phyloP scores from a whole-genome alignment of 257 asterid species.

The Salvia splendens region DNA sequence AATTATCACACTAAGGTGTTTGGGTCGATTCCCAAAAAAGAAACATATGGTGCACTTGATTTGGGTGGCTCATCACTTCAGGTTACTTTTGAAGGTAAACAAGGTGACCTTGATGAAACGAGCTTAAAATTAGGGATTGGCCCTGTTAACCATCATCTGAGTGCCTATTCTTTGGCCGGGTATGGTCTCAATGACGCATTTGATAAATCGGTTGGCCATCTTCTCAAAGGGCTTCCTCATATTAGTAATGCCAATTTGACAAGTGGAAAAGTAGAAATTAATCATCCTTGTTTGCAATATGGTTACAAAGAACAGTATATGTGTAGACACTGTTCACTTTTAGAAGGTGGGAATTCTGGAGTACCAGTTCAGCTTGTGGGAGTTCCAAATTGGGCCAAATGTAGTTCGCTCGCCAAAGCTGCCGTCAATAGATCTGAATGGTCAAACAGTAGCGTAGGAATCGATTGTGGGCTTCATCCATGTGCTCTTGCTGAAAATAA shows the following conservation, averaged over 20 bases:
- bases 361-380: conserved; percentile 65
- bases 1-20: conserved; percentile 75
- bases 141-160: conserved; percentile 69
- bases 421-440: conserved; percentile 85
- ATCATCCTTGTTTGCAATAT: conserved; percentile 86
- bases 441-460: conserved; percentile 58
- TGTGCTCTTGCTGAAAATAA: conserved; percentile 73
- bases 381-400: conserved; percentile 85
- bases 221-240: conserved; percentile 61
- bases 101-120: conserved; percentile 45
- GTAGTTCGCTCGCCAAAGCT: conserved; percentile 70
- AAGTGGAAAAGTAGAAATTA: conserved; percentile 63
- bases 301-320: conserved; percentile 72
- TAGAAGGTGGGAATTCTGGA: conserved; percentile 54
- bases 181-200: conserved; percentile 97
- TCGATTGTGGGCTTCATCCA: conserved; percentile 76
- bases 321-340: conserved; percentile 66
- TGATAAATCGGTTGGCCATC: conserved; percentile 86
- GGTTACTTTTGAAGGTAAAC: conserved; percentile 81
- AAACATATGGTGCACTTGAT: conserved; percentile 93
- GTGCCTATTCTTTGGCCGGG: conserved; percentile 90
- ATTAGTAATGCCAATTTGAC: conserved; percentile 51
- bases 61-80: conserved; percentile 97
- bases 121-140: conserved; percentile 76
- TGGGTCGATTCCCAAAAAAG: conserved; percentile 73